phyloP scores from a whole-genome alignment of 2,329 filamentous ascomycete species.

The Leptographium lundbergii region DNA sequence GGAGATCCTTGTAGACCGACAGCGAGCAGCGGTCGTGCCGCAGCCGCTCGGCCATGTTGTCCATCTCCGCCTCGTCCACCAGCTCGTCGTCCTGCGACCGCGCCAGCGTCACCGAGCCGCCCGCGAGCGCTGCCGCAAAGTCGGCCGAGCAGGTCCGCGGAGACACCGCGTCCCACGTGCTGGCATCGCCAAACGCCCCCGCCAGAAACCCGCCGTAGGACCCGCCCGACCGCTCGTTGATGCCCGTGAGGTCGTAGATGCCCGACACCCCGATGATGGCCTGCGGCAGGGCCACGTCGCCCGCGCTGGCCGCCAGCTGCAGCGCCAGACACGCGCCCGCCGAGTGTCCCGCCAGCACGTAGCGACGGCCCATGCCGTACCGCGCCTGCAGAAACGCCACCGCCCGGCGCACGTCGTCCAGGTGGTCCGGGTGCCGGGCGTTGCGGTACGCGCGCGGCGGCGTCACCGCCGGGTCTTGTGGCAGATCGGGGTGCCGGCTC shows the following conservation, averaged over 20 bases:
- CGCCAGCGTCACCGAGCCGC: background rate
- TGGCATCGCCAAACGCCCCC: background rate
- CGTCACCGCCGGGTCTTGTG: background rate
- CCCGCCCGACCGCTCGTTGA: background rate
- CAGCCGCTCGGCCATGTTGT: background rate
- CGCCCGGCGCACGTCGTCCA: background rate
- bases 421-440: background rate
- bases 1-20: background rate
- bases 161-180: background rate
- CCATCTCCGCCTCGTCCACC: background rate
- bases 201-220: background rate
- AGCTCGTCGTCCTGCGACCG: background rate
- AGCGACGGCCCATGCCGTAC: background rate
- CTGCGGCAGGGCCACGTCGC: background rate
- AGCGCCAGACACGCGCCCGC: background rate
- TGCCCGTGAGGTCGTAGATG: conserved; percentile 1
- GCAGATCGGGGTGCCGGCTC: background rate
- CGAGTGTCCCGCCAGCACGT: background rate
- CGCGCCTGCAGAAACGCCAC: background rate
- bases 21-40: background rate
- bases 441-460: background rate
- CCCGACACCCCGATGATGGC: background rate
- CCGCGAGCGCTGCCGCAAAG: background rate
- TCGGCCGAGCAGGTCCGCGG: background rate
- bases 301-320: background rate